A percentile compares a stretch with the other conserved stretches of the same genome.
Conservation (phyloP, 306 rosid genomes). For the Cicer yamashitae region DNA sequence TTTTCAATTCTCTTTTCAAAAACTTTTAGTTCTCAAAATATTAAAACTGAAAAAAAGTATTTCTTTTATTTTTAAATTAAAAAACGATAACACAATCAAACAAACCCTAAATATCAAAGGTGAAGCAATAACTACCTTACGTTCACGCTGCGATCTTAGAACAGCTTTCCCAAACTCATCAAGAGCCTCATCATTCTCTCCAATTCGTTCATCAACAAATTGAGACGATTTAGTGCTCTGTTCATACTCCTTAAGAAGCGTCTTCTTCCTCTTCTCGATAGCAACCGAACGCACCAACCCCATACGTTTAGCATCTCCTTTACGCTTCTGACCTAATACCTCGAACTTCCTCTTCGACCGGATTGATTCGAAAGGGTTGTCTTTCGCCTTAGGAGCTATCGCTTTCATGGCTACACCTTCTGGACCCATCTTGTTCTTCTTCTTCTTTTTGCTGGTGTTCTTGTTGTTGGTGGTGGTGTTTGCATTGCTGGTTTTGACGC, state of each 20-base stretch:
- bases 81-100: background rate
- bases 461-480: conserved; percentile 31
- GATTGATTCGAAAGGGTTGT: conserved; percentile 78
- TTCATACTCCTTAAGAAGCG: conserved; percentile 79
- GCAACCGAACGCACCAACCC: conserved; percentile 82
- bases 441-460: conserved; percentile 53
- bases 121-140: conserved; percentile 53
- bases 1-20: background rate
- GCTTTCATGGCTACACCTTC: conserved; percentile 70
- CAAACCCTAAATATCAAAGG: background rate
- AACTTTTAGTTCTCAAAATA: too few relatives aligned
- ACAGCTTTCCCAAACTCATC: conserved; percentile 87
- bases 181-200: conserved; percentile 68
- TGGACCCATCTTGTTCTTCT: conserved; percentile 62
- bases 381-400: conserved; percentile 51
- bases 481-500: background rate
- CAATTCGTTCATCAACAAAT: conserved; percentile 82
- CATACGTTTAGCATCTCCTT: conserved; percentile 77
- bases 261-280: conserved; percentile 82
- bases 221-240: conserved; percentile 67
- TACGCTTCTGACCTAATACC: conserved; percentile 79
- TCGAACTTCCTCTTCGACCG: conserved; percentile 85
- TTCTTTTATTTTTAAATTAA: too few relatives aligned
- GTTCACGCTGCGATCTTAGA: conserved; percentile 82
- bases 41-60: too few relatives aligned